Percentiles rank a stretch among this genome's conserved stretches.
Evolutionary conservation across 163 green algal genomes (phyloP).

Genomic region (Coccomyxa subellipsoidea): DNA sequence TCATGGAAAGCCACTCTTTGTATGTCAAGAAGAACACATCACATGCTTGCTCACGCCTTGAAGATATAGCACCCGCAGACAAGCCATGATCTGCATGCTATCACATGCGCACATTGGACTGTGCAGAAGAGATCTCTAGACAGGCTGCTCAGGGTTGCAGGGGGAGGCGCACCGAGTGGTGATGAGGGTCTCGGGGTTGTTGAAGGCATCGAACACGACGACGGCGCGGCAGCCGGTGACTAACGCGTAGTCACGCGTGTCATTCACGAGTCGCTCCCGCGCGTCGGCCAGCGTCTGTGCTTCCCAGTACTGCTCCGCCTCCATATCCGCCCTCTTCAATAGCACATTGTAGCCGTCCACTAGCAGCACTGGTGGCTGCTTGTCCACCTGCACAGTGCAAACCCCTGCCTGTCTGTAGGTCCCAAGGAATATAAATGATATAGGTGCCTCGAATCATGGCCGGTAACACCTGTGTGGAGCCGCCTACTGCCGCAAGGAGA

Average conservation of each 20-base stretch:
- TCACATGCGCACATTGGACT: too few relatives aligned
- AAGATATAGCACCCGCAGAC: too few relatives aligned
- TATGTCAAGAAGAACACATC: too few relatives aligned
- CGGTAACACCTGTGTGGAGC: too few relatives aligned
- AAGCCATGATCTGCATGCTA: too few relatives aligned
- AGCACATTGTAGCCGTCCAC: conserved; percentile 53
- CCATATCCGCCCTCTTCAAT: neutral
- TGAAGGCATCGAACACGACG: neutral
- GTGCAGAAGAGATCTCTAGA: too few relatives aligned
- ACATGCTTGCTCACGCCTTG: too few relatives aligned
- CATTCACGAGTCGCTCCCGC: conserved; percentile 5
- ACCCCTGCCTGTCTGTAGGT: neutral
- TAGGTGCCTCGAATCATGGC: too few relatives aligned
- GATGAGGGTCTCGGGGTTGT: neutral
- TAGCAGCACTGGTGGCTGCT: conserved; percentile 31
- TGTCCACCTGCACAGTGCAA: conserved; percentile 12
- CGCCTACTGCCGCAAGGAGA: too few relatives aligned
- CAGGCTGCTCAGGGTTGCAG: too few relatives aligned
- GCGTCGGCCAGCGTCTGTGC: neutral
- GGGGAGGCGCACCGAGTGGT: neutral
- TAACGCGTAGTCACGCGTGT: conserved; percentile 10
- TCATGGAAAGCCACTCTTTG: too few relatives aligned
- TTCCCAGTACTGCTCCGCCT: neutral
- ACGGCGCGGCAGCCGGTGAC: neutral
- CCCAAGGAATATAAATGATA: too few relatives aligned